Percentiles rank a stretch among this genome's conserved stretches.
phyloP scores from a whole-genome alignment of 257 asterid species.

The Solanum tarijense region DNA sequence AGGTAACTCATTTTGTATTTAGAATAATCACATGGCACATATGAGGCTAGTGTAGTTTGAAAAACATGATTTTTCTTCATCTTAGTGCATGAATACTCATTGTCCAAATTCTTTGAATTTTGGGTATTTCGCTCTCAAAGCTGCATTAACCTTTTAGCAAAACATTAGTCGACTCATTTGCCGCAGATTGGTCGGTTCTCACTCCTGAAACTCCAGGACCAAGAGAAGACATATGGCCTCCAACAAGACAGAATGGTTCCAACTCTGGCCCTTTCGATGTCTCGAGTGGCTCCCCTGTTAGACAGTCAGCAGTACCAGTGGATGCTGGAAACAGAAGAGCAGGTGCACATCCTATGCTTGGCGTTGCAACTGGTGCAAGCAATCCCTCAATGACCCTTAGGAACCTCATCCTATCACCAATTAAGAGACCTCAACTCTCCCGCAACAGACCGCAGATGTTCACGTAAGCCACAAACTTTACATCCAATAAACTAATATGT shows the following conservation, averaged over 20 bases:
- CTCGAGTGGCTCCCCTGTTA: conserved; percentile 58
- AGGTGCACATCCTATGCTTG: conserved; percentile 39
- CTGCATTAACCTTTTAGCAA: conserved; percentile 14
- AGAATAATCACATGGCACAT: background rate
- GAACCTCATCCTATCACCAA: conserved; percentile 81
- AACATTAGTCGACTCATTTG: conserved; percentile 51
- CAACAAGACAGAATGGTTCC: conserved; percentile 51
- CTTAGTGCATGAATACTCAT: background rate
- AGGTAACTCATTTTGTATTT: conserved; percentile 43
- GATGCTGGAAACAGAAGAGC: conserved; percentile 57
- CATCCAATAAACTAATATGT: background rate
- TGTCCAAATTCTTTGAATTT: background rate
- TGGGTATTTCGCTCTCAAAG: background rate
- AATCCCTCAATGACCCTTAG: conserved; percentile 77
- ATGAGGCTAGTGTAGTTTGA: background rate
- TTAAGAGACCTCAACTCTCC: conserved; percentile 80
- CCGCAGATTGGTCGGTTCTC: conserved; percentile 76
- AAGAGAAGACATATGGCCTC: conserved; percentile 73
- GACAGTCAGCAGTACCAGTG: conserved; percentile 37
- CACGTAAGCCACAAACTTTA: conserved; percentile 37
- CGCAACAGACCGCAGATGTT: conserved; percentile 66
- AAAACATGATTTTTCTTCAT: background rate
- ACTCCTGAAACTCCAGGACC: conserved; percentile 99
- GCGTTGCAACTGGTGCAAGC: conserved; percentile 38
- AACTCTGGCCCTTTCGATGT: conserved; percentile 58